Conservation (phyloP, 2,329 filamentous ascomycete genomes). For the Akanthomyces dipterigenus region DNA sequence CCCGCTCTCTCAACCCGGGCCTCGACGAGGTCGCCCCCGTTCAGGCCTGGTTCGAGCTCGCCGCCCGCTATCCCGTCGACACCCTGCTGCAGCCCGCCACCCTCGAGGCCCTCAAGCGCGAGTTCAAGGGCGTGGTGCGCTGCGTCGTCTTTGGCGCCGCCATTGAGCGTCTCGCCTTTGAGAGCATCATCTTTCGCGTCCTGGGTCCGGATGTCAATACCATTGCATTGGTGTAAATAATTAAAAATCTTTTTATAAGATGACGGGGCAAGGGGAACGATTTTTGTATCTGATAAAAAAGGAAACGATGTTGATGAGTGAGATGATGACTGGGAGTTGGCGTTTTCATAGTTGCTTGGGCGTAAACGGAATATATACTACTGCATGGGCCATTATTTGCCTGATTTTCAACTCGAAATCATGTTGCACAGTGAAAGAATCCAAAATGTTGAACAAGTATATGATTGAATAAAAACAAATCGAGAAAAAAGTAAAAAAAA, state of each 20-base stretch:
- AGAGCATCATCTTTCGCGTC: conserved; percentile 37
- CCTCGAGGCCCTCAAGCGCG: conserved; percentile 32
- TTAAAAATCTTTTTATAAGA: background rate
- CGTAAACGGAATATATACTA: background rate
- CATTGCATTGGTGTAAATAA: background rate
- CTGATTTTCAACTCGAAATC: background rate
- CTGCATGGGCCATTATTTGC: background rate
- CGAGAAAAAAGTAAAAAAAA: background rate
- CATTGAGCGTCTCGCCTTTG: conserved; percentile 40
- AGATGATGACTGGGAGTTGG: background rate
- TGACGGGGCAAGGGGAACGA: too few relatives aligned
- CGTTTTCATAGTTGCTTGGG: background rate
- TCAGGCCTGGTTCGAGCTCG: conserved; percentile 50
- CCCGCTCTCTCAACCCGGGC: conserved; percentile 36
- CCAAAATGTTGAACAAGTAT: background rate
- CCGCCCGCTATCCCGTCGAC: conserved; percentile 31
- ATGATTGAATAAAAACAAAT: background rate
- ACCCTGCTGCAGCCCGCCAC: conserved; percentile 28
- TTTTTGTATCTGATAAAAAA: background rate
- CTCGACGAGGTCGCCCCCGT: conserved; percentile 41
- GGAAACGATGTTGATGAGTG: background rate
- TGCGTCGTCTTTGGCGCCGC: conserved; percentile 43
- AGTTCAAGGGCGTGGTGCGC: conserved; percentile 36
- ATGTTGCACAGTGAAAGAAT: background rate
- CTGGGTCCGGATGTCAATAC: conserved; percentile 19